Percentiles rank a stretch among this genome's conserved stretches.
phyloP scores from a whole-genome alignment of 2,329 filamentous ascomycete species.

The Nectriaceae sp. region DNA sequence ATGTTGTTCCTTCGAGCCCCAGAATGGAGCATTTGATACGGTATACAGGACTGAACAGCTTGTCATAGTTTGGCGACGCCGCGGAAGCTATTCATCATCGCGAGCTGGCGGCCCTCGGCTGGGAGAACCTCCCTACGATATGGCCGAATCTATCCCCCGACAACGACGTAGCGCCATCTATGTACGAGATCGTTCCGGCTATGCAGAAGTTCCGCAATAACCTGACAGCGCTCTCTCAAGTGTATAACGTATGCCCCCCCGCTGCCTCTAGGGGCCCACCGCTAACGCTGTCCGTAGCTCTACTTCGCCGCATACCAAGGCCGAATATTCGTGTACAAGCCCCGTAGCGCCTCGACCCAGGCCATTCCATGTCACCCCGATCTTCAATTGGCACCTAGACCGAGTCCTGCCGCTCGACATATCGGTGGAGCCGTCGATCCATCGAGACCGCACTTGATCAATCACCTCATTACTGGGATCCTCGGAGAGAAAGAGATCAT shows the following conservation, averaged over 20 bases:
- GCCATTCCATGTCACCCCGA: constrained; percentile 50
- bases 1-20: constrained; percentile 13
- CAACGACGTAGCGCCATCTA: constrained; percentile 20
- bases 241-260: constrained; percentile 48
- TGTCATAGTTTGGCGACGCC: constrained; percentile 37
- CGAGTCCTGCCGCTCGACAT: constrained; percentile 39
- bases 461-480: constrained; percentile 68
- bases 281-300: constrained; percentile 39
- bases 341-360: constrained; percentile 47
- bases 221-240: constrained; percentile 59
- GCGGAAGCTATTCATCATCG: constrained; percentile 38
- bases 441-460: constrained; percentile 61
- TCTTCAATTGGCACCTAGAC: constrained; percentile 49
- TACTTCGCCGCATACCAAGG: constrained; percentile 63
- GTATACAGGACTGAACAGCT: background rate
- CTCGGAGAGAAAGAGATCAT: constrained; percentile 71
- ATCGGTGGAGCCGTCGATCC: constrained; percentile 57
- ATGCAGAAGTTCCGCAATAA: constrained; percentile 52
- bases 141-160: too few relatives aligned
- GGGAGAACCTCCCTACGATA: too few relatives aligned
- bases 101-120: constrained; percentile 33
- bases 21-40: background rate
- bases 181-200: constrained; percentile 33
- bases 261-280: constrained; percentile 9
- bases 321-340: constrained; percentile 59